Percentiles rank a stretch among this genome's conserved stretches.
These are phyloP conservation scores for Penicillium palitans DNA, from an alignment of 2,329 filamentous ascomycete genomes.

Conservation along the genomic window DNA sequence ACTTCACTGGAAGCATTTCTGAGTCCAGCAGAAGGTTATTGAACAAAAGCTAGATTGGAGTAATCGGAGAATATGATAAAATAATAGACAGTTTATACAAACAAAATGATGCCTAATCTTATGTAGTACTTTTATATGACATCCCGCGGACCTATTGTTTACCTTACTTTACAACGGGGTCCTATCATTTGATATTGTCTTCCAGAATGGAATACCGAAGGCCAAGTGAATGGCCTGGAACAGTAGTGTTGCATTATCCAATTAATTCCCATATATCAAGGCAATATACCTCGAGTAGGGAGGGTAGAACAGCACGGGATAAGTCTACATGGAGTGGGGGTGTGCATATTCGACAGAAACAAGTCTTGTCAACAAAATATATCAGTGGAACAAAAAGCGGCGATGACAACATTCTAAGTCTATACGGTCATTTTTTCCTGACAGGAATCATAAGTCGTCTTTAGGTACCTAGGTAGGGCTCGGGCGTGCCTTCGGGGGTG, in stretches of 20 bases:
- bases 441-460: too few relatives aligned
- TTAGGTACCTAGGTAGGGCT: too few relatives aligned
- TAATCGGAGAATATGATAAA: background rate
- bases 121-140: background rate
- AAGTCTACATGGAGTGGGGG: too few relatives aligned
- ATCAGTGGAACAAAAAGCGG: too few relatives aligned
- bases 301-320: background rate
- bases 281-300: background rate
- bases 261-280: background rate
- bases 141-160: background rate
- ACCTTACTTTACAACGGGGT: background rate
- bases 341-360: too few relatives aligned
- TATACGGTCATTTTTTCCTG: too few relatives aligned
- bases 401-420: too few relatives aligned
- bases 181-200: background rate
- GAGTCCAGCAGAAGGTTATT: background rate
- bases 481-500: too few relatives aligned
- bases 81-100: background rate
- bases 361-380: too few relatives aligned
- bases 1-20: background rate
- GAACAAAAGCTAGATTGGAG: background rate
- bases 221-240: background rate
- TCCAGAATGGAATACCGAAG: background rate
- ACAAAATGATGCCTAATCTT: background rate
- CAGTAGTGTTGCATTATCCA: background rate